Base-by-base conservation (phyloP, 1,284 basidiomycete genomes). In the Cutaneotrichosporon cavernicola region DNA sequence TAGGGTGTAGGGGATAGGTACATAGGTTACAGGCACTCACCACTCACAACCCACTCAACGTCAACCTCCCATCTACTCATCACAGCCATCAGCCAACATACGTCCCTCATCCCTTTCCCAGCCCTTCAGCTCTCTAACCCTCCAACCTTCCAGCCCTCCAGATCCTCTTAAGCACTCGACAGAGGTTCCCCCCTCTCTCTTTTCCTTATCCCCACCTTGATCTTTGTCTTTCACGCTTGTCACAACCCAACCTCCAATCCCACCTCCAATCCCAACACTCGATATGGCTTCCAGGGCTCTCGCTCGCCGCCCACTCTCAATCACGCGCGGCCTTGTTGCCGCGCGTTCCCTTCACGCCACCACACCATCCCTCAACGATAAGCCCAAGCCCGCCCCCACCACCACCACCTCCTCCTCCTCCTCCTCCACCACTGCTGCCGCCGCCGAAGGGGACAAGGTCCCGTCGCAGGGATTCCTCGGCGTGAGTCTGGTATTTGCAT, bases 311-410 rank as follows among this genome's bases (percentile, higher is more conserved):
- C 55, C 59, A 18, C 38, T 53, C 26, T 18, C 26, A 7, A 13
- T 40, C 10, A 16, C 56, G 13, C 51, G 59, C 43, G 51, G 22
- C 13, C 11, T 58, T 7, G 46, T 14, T 34, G 56, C 56, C 14
- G 47, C 55, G 16, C 65, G 65, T 38, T 32, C 52, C 26, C 16
- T 67, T 38, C 65, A 62, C 57, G 56, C 59, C 62, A 57, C 62
- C 18, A 4, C 47, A 46, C 31, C 40, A 32, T 22, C 22, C 18
- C 30, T 49, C 18, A 31, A 4, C 16, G 30, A 53, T 47, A 59
- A 64, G 58, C 40, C 40, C 21, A 56, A 34, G 38, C 4, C 62
- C 13, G 22, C 58, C 18, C 21, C 57, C 34, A 55, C 43, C 16
- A 34, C 10, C 34, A 34, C n/a, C n/a, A n/a, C n/a, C 26, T 26